These are phyloP conservation scores for Boletus sp. DNA, from an alignment of 1,284 basidiomycete genomes.

Conservation along the genomic window DNA sequence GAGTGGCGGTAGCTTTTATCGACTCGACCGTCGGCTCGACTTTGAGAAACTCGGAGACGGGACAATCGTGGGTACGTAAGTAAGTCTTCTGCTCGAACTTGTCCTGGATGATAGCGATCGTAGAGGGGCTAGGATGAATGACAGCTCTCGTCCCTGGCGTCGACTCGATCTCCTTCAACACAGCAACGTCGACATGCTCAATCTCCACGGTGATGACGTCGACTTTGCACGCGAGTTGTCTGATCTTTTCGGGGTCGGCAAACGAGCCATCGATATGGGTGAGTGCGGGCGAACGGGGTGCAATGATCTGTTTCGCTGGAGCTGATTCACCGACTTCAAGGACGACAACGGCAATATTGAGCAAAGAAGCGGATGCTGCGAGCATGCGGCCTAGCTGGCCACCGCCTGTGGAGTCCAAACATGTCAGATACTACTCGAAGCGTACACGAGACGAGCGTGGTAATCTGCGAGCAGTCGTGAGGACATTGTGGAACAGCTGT, in stretches of 20 bases:
- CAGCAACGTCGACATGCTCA: conserved; percentile 87
- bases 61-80: conserved; percentile 55
- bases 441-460: neutral
- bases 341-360: conserved; percentile 85
- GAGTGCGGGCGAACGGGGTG: conserved; percentile 45
- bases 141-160: conserved; percentile 41
- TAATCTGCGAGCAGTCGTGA: conserved; percentile 16
- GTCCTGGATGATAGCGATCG: conserved; percentile 92
- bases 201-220: conserved; percentile 96
- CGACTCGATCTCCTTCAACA: conserved; percentile 66
- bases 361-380: conserved; percentile 82
- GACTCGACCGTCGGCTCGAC: conserved; percentile 58
- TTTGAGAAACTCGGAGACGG: conserved; percentile 71
- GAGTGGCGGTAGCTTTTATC: conserved; percentile 48
- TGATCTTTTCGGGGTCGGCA: conserved; percentile 77
- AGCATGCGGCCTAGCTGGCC: conserved; percentile 99
- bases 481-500: neutral
- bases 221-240: conserved; percentile 74
- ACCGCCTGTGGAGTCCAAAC: conserved; percentile 60
- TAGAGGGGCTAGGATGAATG: conserved; percentile 83
- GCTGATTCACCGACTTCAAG: conserved; percentile 78
- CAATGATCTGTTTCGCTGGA: conserved; percentile 90
- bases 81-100: conserved; percentile 90
- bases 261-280: conserved; percentile 90
- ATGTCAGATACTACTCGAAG: conserved; percentile 12